Base-by-base conservation (phyloP, 139 green algal species). In the Pleodorina starrii region DNA sequence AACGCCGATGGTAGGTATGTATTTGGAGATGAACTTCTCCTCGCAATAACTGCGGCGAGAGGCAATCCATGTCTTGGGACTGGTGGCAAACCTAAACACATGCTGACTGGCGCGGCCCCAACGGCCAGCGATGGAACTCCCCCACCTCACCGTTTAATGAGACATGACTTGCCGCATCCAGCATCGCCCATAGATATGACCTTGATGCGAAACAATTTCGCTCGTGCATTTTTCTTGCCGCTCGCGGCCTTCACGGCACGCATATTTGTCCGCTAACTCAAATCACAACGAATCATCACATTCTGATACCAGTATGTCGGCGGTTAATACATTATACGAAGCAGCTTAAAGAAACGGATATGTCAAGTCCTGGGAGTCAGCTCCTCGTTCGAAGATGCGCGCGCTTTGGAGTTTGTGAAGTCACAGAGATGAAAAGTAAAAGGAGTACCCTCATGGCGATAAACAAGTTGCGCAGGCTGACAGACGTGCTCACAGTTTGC, bases 1-100 rank as follows among this genome's bases (percentile, higher is more conserved):
- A 1, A 97, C 93, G 1, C 94, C 94, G 57, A 97, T 96, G 7
- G 94, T 97, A 12, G 94, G 92, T 14, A 96, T 94, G 89, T 96
- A 96, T 79, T 94, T 95, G 10, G 90, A 90, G 1, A 95, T 77
- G 54, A 95, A 97, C 78, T 95, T 96, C 29, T 95, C 94, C 46
- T 97, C 94, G 75, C 94, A 97, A 79, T 95, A 96, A 46, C 93
- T 96, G 92, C 32, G 10, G 43, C 7, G 21, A 66, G 5, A n/a
- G n/a, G n/a, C 50, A 43, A 68, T 9, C 19, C 57, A 68, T 27
- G 57, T 68, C 19, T 9, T 32, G 57, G 57, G 12, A 17, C 17
- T n/a, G 17, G 29, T 40, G 42, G n/a, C n/a, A n/a, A n/a, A n/a
- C n/a, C n/a, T n/a, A 12, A 54, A 25, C 29, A 51, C 46, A 79